Evolutionary conservation across 2,329 filamentous ascomycete species (phyloP).

Genomic region (Trichoderma aggressivum): DNA sequence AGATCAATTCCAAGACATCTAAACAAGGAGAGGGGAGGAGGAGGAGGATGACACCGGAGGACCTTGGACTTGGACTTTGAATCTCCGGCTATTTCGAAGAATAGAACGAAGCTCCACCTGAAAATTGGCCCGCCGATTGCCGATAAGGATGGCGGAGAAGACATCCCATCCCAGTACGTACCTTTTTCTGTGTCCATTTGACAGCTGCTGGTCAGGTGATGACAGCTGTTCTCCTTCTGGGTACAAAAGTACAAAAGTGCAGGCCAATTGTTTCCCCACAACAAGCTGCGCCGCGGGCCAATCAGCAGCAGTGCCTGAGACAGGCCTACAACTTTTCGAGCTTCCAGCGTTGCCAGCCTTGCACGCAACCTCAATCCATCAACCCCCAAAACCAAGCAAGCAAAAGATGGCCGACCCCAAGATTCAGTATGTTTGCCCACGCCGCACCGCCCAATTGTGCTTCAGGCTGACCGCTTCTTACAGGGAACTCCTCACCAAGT

Average conservation of each 20-base stretch:
- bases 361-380: conserved; percentile 26
- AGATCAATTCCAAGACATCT: conserved; percentile 34
- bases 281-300: conserved; percentile 23
- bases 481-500: conserved; percentile 86
- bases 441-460: not conserved
- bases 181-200: conserved; percentile 16
- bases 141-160: conserved; percentile 18
- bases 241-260: not conserved
- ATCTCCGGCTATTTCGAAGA: not conserved
- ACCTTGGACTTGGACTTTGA: not conserved
- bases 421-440: conserved; percentile 61
- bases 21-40: conserved; percentile 16
- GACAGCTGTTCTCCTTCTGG: not conserved
- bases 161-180: conserved; percentile 11
- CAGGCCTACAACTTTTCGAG: conserved; percentile 32
- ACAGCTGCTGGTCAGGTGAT: conserved; percentile 2
- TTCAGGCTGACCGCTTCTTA: conserved; percentile 31
- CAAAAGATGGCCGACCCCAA: conserved; percentile 62
- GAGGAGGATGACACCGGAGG: not conserved
- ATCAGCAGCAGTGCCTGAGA: conserved; percentile 24
- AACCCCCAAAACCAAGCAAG: conserved; percentile 18
- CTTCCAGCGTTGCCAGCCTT: conserved; percentile 35
- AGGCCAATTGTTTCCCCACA: not conserved
- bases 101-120: conserved; percentile 12
- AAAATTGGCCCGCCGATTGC: conserved; percentile 19